These are phyloP conservation scores for Byssothecium circinans DNA, from an alignment of 2,329 filamentous ascomycete species.

Conservation along the genomic window DNA sequence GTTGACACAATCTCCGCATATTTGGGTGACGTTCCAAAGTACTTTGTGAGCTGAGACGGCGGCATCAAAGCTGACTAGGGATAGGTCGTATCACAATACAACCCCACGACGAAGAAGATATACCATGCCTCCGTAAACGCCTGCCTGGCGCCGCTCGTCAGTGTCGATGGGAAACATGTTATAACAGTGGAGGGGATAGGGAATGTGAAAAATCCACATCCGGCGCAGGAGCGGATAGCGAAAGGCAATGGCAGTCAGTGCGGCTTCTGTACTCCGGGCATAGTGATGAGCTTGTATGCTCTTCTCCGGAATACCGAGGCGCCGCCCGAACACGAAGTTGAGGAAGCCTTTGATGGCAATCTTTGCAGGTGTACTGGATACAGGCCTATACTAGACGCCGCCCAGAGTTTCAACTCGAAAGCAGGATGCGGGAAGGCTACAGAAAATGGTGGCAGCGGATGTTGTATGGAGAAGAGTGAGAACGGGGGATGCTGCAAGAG, in stretches of 20 bases:
- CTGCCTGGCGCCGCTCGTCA: conserved; percentile 88
- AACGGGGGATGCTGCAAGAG: conserved; percentile 48
- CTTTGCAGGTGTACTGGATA: conserved; percentile 96
- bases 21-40: not conserved
- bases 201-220: conserved; percentile 81
- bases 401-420: conserved; percentile 77
- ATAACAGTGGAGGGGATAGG: conserved; percentile 98
- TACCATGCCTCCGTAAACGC: conserved; percentile 98
- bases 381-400: conserved; percentile 88
- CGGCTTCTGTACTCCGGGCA: conserved; percentile 94
- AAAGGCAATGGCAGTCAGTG: conserved; percentile 91
- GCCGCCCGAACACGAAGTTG: conserved; percentile 79
- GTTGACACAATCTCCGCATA: not conserved
- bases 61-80: conserved; percentile 9
- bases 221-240: conserved; percentile 86
- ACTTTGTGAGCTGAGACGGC: not conserved
- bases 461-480: conserved; percentile 65
- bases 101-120: conserved; percentile 86
- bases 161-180: conserved; percentile 95
- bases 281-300: conserved; percentile 96
- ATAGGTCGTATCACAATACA: conserved; percentile 82
- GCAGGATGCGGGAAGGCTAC: conserved; percentile 58
- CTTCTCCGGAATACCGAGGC: conserved; percentile 79
- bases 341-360: conserved; percentile 97
- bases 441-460: conserved; percentile 64